phyloP scores from a whole-genome alignment of 2,329 filamentous ascomycete species.

The Davidsoniella australis region DNA sequence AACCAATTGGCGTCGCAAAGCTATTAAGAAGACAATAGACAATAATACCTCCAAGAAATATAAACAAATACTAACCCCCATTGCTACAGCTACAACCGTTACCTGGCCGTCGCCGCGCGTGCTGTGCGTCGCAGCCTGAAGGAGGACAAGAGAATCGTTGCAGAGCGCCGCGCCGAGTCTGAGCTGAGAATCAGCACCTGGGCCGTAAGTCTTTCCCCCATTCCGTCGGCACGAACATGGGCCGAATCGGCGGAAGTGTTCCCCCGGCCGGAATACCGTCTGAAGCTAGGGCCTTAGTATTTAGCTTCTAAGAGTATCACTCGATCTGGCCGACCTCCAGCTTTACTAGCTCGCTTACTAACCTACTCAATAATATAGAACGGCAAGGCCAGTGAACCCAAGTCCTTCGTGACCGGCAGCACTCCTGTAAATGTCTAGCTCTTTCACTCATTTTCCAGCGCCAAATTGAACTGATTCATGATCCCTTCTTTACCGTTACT shows the following conservation, averaged over 20 bases:
- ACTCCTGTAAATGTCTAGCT: slow-evolving; percentile 13
- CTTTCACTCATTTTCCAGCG: background rate
- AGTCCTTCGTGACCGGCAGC: slow-evolving; percentile 22
- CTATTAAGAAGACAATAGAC: background rate
- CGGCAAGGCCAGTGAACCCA: slow-evolving; percentile 74
- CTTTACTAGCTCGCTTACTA: slow-evolving; percentile 7
- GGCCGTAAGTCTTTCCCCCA: slow-evolving; percentile 45
- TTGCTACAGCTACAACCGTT: slow-evolving; percentile 85
- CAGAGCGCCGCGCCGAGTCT: slow-evolving; percentile 79
- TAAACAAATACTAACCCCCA: background rate
- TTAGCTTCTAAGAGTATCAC: too few species aligned
- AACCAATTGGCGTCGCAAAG: background rate
- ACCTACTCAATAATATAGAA: slow-evolving; percentile 35
- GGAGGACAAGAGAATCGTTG: slow-evolving; percentile 73
- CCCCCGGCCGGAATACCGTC: too few species aligned
- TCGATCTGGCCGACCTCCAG: too few species aligned
- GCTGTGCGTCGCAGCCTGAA: slow-evolving; percentile 93
- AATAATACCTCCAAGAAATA: background rate
- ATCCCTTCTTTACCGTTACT: too few species aligned
- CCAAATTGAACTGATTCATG: too few species aligned
- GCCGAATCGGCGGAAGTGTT: too few species aligned
- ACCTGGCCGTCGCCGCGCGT: slow-evolving; percentile 87
- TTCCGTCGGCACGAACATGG: too few species aligned
- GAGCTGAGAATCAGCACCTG: slow-evolving; percentile 88
- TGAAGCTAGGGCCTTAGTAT: too few species aligned